Conservation (phyloP, 2,329 filamentous ascomycete species). For the Penicillium sp. region DNA sequence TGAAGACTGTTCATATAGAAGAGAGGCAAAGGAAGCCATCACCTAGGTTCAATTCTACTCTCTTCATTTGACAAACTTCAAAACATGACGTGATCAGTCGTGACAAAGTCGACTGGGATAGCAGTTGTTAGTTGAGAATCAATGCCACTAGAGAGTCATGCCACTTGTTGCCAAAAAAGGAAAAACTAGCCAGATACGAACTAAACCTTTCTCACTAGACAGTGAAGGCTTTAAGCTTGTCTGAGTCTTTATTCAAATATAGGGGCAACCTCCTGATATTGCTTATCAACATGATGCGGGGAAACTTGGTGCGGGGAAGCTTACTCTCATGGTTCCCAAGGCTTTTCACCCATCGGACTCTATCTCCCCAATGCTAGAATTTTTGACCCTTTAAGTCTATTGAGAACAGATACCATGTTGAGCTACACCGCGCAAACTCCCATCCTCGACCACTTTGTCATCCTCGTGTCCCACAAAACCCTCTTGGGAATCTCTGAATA, state of each 20-base stretch:
- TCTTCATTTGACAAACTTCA: background rate
- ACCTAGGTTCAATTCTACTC: no score
- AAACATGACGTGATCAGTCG: background rate
- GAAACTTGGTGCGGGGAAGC: background rate
- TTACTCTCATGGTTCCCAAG: background rate
- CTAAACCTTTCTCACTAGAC: background rate
- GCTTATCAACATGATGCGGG: background rate
- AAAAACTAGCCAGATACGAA: background rate
- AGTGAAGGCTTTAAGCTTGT: background rate
- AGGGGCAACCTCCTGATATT: background rate
- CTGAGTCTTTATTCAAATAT: background rate
- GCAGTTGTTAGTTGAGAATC: background rate
- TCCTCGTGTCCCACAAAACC: constrained; percentile 12
- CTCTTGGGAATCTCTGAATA: constrained; percentile 7
- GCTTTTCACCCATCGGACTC: background rate
- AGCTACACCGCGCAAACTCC: background rate
- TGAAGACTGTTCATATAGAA: background rate
- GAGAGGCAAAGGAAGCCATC: background rate
- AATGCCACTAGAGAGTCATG: background rate
- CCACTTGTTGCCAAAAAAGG: background rate
- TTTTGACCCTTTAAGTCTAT: background rate
- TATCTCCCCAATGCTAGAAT: background rate
- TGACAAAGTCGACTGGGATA: background rate
- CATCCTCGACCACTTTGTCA: constrained; percentile 14
- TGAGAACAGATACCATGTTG: background rate